Conservation (phyloP, 1,139 yeast genomes). For the Debaryomycetaceae sp. region DNA sequence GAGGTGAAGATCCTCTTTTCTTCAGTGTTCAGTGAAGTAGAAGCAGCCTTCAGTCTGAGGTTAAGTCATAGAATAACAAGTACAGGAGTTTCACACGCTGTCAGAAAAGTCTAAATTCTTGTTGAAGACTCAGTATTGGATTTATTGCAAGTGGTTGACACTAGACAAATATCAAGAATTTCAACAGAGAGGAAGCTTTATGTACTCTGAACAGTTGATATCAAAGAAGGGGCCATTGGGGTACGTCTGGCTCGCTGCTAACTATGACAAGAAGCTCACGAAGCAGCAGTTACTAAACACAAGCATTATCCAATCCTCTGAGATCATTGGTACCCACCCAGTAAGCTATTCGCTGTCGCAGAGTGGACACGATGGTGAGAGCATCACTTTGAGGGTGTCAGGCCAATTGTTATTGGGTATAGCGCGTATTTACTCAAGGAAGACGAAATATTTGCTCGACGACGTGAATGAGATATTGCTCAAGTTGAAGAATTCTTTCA, state of each 20-base stretch:
- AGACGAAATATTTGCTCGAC: constrained; percentile 78
- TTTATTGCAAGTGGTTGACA: neutral
- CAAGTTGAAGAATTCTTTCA: constrained; percentile 72
- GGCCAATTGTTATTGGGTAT: constrained; percentile 89
- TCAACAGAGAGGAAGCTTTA: constrained; percentile 13
- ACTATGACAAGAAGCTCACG: constrained; percentile 75
- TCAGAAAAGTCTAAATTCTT: no score
- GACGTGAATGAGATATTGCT: constrained; percentile 80
- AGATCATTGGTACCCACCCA: constrained; percentile 35
- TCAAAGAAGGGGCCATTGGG: constrained; percentile 81
- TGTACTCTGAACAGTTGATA: constrained; percentile 43
- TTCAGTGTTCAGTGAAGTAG: neutral
- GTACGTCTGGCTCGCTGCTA: constrained; percentile 92
- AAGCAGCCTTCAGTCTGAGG: no score
- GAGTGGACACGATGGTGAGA: constrained; percentile 5
- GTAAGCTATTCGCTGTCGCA: constrained; percentile 9
- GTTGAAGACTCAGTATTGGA: no score
- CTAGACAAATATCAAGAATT: neutral
- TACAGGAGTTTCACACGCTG: no score
- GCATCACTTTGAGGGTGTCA: constrained; percentile 77
- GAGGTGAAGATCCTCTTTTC: neutral
- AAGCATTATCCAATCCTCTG: constrained; percentile 65
- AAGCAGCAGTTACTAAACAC: constrained; percentile 74
- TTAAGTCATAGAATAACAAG: no score
- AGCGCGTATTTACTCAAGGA: constrained; percentile 81